A percentile compares a stretch with the other conserved stretches of the same genome.
Conservation (phyloP, 305 asterid species). For the Fraxinus platypoda region DNA sequence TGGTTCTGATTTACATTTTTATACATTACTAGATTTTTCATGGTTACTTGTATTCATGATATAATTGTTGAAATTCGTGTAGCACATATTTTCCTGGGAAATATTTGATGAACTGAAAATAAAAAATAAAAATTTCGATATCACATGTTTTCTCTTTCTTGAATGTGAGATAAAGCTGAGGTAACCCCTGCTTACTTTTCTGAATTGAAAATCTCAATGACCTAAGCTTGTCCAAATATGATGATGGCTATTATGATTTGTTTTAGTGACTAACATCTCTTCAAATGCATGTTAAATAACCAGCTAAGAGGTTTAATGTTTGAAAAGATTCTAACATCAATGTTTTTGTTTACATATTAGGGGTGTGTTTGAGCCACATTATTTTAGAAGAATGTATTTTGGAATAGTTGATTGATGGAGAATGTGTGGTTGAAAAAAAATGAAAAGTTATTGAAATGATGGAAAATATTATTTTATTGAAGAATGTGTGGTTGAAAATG, state of each 20-base stretch:
- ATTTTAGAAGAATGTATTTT: too few species aligned
- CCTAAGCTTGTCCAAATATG: not conserved
- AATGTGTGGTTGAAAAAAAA: too few species aligned
- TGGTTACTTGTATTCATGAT: not conserved
- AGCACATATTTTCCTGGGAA: not conserved
- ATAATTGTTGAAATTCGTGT: not conserved
- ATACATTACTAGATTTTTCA: not conserved
- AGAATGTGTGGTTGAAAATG: too few species aligned
- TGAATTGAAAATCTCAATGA: not conserved
- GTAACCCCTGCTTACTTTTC: not conserved
- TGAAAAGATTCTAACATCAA: not conserved
- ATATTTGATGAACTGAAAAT: not conserved
- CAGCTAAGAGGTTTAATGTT: not conserved
- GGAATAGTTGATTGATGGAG: too few species aligned
- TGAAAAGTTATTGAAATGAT: too few species aligned
- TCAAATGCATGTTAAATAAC: not conserved
- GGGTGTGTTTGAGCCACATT: too few species aligned
- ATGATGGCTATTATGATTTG: not conserved
- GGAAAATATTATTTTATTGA: too few species aligned
- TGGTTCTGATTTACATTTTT: not conserved
- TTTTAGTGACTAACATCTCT: not conserved
- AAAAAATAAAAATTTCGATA: not conserved
- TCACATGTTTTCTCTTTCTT: not conserved
- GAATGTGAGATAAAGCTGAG: not conserved
- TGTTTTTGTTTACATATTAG: not conserved